Evolutionary conservation across 345 rosid genomes (phyloP).

Genomic region (Salix caprea): DNA sequence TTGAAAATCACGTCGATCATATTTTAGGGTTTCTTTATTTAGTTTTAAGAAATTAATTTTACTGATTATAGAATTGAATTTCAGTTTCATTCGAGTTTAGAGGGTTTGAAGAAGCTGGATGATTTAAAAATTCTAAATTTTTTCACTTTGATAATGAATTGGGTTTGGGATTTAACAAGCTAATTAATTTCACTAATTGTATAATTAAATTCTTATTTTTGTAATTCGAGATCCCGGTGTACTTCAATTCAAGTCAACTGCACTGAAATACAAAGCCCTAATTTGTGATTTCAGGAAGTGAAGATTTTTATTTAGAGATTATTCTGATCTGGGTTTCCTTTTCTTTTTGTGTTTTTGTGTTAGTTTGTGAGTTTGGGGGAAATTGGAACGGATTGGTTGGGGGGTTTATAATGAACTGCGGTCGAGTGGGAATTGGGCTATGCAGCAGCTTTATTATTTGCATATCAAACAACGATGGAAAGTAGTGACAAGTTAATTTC

Average conservation of each 20-base stretch:
- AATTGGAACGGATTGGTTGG: conserved; percentile 16
- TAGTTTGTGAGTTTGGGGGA: conserved; percentile 30
- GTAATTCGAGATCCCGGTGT: background rate
- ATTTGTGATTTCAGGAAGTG: background rate
- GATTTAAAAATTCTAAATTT: no score
- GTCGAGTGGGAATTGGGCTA: conserved; percentile 51
- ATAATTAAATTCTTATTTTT: background rate
- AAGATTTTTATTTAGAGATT: background rate
- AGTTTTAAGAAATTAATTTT: no score
- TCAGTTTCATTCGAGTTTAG: background rate
- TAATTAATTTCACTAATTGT: background rate
- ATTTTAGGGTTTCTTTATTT: no score
- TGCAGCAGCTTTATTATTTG: conserved; percentile 28
- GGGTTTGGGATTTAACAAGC: no score
- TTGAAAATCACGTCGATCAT: no score
- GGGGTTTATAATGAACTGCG: conserved; percentile 41
- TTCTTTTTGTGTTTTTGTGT: background rate
- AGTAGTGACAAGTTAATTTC: conserved; percentile 58
- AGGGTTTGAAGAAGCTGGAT: no score
- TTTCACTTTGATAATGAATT: no score
- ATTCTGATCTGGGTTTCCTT: background rate
- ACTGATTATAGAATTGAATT: no score
- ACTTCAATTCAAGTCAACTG: background rate
- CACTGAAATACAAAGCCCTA: background rate
- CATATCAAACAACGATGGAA: conserved; percentile 59